Conservation (phyloP, 73 alveolate genomes). For the Stentor coeruleus region DNA sequence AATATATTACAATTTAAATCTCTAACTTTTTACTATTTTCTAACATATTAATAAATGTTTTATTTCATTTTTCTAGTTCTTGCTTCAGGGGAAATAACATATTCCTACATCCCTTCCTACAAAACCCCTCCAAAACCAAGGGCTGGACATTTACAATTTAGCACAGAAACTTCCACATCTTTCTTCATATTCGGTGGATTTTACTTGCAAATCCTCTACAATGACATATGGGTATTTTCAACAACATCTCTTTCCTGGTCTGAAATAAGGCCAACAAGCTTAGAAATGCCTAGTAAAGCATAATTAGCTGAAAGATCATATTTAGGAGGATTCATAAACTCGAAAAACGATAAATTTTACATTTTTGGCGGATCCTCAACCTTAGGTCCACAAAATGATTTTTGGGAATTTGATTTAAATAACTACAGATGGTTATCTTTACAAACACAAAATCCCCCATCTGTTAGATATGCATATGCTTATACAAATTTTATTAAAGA, state of each 20-base stretch:
- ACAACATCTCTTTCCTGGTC: neutral
- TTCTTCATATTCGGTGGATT: too few relatives aligned
- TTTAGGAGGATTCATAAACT: neutral
- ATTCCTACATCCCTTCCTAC: too few relatives aligned
- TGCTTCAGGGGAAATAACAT: too few relatives aligned
- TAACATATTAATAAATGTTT: too few relatives aligned
- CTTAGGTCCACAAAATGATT: neutral
- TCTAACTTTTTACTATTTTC: too few relatives aligned
- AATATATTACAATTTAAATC: too few relatives aligned
- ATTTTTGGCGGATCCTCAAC: slow-evolving; percentile 17
- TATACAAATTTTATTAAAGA: neutral
- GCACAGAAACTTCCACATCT: too few relatives aligned
- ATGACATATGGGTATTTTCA: neutral
- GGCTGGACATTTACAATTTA: too few relatives aligned
- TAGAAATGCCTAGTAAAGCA: neutral
- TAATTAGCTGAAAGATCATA: neutral
- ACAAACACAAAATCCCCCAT: neutral
- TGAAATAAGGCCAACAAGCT: neutral
- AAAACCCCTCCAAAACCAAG: too few relatives aligned
- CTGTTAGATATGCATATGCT: neutral
- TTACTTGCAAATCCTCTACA: too few relatives aligned
- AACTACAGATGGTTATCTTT: neutral
- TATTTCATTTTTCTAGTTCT: too few relatives aligned
- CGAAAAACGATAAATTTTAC: neutral
- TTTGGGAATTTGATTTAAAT: slow-evolving; percentile 2